Evolutionary conservation across 1,284 basidiomycete genomes (phyloP).

Genomic region (Hemileia vastatrix): DNA sequence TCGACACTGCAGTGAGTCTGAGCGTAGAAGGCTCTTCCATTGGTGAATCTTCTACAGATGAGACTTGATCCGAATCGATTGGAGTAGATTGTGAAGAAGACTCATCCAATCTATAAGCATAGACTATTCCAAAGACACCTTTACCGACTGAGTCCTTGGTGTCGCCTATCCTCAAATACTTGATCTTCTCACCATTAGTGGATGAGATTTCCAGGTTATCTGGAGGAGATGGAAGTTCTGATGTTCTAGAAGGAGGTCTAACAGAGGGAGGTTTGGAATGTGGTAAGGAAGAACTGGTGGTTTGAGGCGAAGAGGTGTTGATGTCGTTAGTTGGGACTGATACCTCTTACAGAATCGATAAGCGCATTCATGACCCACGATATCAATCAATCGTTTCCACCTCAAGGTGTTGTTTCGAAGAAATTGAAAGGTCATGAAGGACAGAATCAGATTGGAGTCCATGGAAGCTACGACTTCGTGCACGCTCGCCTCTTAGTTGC

Average conservation of each 20-base stretch:
- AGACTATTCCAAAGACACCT: background rate
- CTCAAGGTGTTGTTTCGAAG: no score
- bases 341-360: no score
- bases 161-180: background rate
- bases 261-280: no score
- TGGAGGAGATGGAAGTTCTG: background rate
- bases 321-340: no score
- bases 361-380: no score
- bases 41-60: background rate
- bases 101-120: background rate
- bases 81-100: background rate
- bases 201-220: background rate
- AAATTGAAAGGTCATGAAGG: no score
- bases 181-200: background rate
- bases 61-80: background rate
- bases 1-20: background rate
- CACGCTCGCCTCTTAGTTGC: no score
- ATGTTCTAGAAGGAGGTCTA: background rate
- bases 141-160: background rate
- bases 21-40: background rate
- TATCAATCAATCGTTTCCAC: no score
- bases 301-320: no score
- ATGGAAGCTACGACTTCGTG: no score
- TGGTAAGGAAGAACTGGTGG: no score
- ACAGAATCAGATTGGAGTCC: no score